phyloP scores from a whole-genome alignment of 1,284 basidiomycete genomes.

The Prillingera fragicola region DNA sequence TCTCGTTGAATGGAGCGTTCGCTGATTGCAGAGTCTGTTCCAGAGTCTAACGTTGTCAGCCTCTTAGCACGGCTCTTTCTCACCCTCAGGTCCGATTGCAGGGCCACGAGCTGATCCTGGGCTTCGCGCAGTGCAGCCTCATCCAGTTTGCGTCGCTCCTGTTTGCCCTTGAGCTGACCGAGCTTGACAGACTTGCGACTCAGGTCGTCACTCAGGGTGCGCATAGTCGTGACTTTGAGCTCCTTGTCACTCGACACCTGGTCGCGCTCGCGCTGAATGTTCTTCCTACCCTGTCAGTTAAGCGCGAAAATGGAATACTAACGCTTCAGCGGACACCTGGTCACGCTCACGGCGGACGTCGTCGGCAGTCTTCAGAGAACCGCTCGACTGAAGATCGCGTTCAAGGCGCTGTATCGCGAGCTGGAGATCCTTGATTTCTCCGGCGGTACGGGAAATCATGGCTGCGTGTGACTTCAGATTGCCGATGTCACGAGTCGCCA shows the following conservation, averaged over 20 bases:
- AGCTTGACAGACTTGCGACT: slow-evolving; percentile 61
- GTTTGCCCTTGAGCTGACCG: slow-evolving; percentile 57
- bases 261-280: slow-evolving; percentile 63
- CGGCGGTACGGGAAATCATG: slow-evolving; percentile 59
- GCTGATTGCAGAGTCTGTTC: too few relatives aligned
- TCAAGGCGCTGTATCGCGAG: slow-evolving; percentile 65
- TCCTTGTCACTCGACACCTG: slow-evolving; percentile 61
- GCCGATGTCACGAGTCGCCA: slow-evolving; percentile 56
- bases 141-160: slow-evolving; percentile 59
- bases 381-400: slow-evolving; percentile 61
- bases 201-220: slow-evolving; percentile 51
- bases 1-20: slow-evolving; percentile 43
- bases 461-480: slow-evolving; percentile 61
- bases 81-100: slow-evolving; percentile 41
- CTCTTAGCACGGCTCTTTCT: too few relatives aligned
- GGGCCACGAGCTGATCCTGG: slow-evolving; percentile 55
- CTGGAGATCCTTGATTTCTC: slow-evolving; percentile 62
- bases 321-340: slow-evolving; percentile 62
- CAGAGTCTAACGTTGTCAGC: too few relatives aligned
- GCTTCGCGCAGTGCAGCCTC: slow-evolving; percentile 60
- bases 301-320: slow-evolving; percentile 29
- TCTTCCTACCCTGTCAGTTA: slow-evolving; percentile 54
- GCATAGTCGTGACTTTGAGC: slow-evolving; percentile 56
- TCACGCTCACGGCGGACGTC: slow-evolving; percentile 76
- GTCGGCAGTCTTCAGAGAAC: slow-evolving; percentile 72